Conservation (phyloP, 1,284 basidiomycete species). For the Mycosarcoma maydis region DNA sequence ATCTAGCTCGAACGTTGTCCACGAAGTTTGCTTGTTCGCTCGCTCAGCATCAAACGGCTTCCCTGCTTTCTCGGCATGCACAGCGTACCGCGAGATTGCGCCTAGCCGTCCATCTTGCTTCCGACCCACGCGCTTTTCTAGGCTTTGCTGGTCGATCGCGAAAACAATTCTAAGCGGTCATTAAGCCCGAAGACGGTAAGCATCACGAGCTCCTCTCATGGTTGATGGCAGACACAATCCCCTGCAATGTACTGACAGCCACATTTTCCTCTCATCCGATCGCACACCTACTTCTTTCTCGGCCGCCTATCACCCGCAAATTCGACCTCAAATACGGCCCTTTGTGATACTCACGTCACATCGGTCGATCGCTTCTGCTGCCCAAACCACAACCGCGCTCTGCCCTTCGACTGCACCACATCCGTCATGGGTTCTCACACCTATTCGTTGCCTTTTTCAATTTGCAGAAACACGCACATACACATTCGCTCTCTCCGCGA, state of each 20-base stretch:
- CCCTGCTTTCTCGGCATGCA: too few relatives aligned
- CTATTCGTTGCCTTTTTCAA: too few relatives aligned
- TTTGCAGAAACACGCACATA: too few relatives aligned
- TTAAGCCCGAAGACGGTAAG: conserved; percentile 29
- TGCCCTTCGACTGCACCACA: background rate
- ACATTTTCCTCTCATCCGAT: background rate
- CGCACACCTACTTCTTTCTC: background rate
- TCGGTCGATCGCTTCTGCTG: background rate
- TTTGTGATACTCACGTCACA: background rate
- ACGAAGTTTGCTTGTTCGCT: too few relatives aligned
- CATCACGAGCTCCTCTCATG: background rate
- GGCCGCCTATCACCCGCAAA: conserved; percentile 2
- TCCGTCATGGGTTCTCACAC: too few relatives aligned
- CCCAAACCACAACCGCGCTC: background rate
- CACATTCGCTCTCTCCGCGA: too few relatives aligned
- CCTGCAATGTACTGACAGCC: background rate
- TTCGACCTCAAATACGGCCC: conserved; percentile 2
- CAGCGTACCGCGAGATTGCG: too few relatives aligned
- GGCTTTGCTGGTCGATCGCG: background rate
- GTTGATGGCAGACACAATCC: background rate
- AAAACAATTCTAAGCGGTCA: conserved; percentile 3
- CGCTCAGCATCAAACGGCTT: too few relatives aligned
- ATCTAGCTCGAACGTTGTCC: too few relatives aligned
- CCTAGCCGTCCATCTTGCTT: too few relatives aligned
- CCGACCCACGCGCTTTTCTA: too few relatives aligned